A percentile compares a stretch with the other conserved stretches of the same genome.
Conservation (phyloP, 129 eudicot genomes). For the Flaveria trinervia region DNA sequence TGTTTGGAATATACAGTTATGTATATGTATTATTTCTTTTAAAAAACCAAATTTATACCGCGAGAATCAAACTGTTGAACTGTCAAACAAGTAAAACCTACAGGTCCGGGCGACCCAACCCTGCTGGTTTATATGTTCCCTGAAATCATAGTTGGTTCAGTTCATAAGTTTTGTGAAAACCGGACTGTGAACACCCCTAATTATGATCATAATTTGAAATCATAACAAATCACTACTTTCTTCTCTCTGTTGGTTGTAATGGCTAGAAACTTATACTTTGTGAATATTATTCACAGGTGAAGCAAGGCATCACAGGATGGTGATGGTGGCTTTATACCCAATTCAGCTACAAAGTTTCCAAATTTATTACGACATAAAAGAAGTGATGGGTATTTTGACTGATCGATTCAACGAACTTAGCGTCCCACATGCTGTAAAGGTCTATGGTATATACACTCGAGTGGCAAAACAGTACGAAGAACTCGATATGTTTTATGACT, state of each 20-base stretch:
- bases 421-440: constrained; percentile 47
- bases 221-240: neutral
- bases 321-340: constrained; percentile 71
- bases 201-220: too few relatives aligned
- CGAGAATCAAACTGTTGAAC: too few relatives aligned
- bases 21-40: too few relatives aligned
- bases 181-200: neutral
- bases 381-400: constrained; percentile 50
- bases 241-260: neutral
- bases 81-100: too few relatives aligned
- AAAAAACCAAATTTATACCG: too few relatives aligned
- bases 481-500: constrained; percentile 61
- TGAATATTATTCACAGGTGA: constrained; percentile 48
- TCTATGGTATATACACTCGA: constrained; percentile 52
- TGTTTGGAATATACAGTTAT: too few relatives aligned
- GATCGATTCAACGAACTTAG: constrained; percentile 65
- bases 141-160: neutral
- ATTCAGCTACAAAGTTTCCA: constrained; percentile 74
- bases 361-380: constrained; percentile 64
- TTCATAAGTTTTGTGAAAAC: neutral
- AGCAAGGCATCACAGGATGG: constrained; percentile 66
- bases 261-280: neutral
- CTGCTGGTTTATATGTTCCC: too few relatives aligned
- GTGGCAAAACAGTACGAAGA: constrained; percentile 77
- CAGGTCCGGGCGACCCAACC: too few relatives aligned